Evolutionary conservation across 78 protist genomes (phyloP).

Genomic region (Dictyostelium firmibasis): DNA sequence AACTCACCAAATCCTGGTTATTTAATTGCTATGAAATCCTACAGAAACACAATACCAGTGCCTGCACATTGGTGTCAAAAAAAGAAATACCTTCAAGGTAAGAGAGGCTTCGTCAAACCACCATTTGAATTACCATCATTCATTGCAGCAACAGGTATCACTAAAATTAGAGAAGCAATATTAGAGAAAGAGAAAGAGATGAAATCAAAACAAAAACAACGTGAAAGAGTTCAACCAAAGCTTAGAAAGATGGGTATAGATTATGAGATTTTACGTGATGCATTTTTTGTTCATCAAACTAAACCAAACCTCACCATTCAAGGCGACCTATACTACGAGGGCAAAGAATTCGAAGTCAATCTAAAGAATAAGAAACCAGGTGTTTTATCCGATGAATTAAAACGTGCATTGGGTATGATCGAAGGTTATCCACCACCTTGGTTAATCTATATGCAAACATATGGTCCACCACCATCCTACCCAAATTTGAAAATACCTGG

Average conservation of each 20-base stretch:
- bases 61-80: constrained; percentile 99
- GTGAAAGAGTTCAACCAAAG: constrained; percentile 89
- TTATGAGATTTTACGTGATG: constrained; percentile 96
- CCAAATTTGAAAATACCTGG: constrained; percentile 97
- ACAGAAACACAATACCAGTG: constrained; percentile 95
- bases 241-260: constrained; percentile 95
- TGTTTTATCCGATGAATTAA: constrained; percentile 79
- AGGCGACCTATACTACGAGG: constrained; percentile 94
- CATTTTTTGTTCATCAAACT: constrained; percentile 96
- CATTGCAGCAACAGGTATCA: constrained; percentile 98
- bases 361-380: constrained; percentile 90
- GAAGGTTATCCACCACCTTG: constrained; percentile 98
- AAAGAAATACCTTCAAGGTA: constrained; percentile 96
- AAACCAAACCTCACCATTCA: constrained; percentile 82
- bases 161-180: constrained; percentile 90
- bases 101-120: constrained; percentile 95
- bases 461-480: constrained; percentile 98
- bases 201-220: constrained; percentile 80
- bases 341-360: constrained; percentile 90
- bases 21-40: constrained; percentile 93
- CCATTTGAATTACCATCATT: constrained; percentile 96
- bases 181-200: constrained; percentile 79
- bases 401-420: constrained; percentile 93
- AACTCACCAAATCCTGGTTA: constrained; percentile 95
- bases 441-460: constrained; percentile 97